phyloP scores from a whole-genome alignment of 2,329 filamentous ascomycete species.

The Atkinsonella hypoxylon region DNA sequence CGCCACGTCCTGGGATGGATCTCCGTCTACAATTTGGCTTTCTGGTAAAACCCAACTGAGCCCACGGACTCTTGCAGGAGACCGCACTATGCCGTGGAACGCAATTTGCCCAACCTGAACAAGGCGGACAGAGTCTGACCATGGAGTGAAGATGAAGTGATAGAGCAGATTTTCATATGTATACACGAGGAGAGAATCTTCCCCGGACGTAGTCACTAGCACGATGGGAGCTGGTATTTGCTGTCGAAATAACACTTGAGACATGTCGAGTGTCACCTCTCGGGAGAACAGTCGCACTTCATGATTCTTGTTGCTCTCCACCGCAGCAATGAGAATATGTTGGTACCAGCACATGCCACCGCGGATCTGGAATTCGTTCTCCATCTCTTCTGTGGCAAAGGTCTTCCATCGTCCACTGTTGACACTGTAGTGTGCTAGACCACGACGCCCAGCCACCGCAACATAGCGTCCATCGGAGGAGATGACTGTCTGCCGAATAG shows the following conservation, averaged over 20 bases:
- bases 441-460: constrained; percentile 85
- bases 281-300: constrained; percentile 89
- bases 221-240: constrained; percentile 77
- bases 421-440: constrained; percentile 90
- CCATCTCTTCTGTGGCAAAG: constrained; percentile 67
- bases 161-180: constrained; percentile 94
- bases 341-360: constrained; percentile 99
- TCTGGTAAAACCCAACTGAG: constrained; percentile 95
- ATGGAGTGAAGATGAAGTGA: constrained; percentile 78
- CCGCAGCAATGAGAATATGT: constrained; percentile 82
- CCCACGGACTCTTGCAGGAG: constrained; percentile 80
- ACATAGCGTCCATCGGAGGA: constrained; percentile 90
- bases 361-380: constrained; percentile 83
- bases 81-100: constrained; percentile 90
- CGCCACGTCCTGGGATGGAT: constrained; percentile 90
- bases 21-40: constrained; percentile 75
- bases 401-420: constrained; percentile 93
- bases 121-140: constrained; percentile 58
- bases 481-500: constrained; percentile 74
- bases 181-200: constrained; percentile 91
- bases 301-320: constrained; percentile 74
- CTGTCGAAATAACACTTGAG: constrained; percentile 64
- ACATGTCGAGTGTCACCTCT: constrained; percentile 64
- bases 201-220: constrained; percentile 75
- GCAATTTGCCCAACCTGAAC: constrained; percentile 96